phyloP scores from a whole-genome alignment of 2,329 filamentous ascomycete genomes.

The Westerdykella sp. region DNA sequence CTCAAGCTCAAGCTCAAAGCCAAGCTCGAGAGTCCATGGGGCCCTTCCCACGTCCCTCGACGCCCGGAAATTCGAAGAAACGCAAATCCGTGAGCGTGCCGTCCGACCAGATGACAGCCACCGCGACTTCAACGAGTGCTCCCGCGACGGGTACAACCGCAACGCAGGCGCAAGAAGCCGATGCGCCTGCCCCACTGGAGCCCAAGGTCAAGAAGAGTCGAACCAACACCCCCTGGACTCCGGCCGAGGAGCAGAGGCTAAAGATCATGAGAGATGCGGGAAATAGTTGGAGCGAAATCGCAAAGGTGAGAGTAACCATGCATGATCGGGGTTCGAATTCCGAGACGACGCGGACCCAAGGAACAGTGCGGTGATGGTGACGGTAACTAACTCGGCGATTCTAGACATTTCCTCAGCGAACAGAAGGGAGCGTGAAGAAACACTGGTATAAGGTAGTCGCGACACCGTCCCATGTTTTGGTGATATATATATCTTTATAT shows the following conservation, averaged over 20 bases:
- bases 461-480: conserved; percentile 2
- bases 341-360: too few relatives aligned
- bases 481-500: too few relatives aligned
- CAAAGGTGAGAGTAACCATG: conserved; percentile 61
- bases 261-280: conserved; percentile 93
- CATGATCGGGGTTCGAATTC: too few relatives aligned
- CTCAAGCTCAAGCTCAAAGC: conserved; percentile 2
- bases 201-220: conserved; percentile 74
- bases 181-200: conserved; percentile 25
- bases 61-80: conserved; percentile 24
- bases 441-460: conserved; percentile 90
- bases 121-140: conserved; percentile 24
- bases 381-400: conserved; percentile 13
- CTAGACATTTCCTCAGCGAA: conserved; percentile 84
- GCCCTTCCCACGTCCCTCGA: conserved; percentile 15
- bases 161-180: conserved; percentile 13
- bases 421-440: conserved; percentile 97
- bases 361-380: too few relatives aligned
- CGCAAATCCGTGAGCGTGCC: conserved; percentile 28
- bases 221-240: conserved; percentile 98
- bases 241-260: conserved; percentile 82
- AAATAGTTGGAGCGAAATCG: conserved; percentile 96
- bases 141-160: conserved; percentile 19
- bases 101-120: conserved; percentile 20
- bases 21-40: conserved; percentile 16